Percentiles rank a stretch among this genome's conserved stretches.
Conservation (phyloP, 2,329 filamentous ascomycete species). For the Aureobasidium melanogenum region DNA sequence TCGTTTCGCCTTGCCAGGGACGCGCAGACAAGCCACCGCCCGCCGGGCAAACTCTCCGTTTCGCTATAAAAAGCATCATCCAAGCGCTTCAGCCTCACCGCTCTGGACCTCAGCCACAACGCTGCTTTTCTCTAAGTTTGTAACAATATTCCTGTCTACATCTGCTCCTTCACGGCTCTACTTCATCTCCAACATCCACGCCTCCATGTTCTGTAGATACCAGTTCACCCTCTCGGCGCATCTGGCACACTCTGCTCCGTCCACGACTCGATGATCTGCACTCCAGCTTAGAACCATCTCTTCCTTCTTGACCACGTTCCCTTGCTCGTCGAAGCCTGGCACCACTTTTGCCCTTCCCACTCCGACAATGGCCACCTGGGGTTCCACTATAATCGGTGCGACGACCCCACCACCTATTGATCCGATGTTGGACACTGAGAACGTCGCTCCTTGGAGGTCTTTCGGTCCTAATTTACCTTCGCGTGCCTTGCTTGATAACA, state of each 20-base stretch:
- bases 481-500: slow-evolving; percentile 63
- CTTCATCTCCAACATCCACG: slow-evolving; percentile 74
- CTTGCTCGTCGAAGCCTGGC: slow-evolving; percentile 60
- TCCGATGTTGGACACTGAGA: slow-evolving; percentile 94
- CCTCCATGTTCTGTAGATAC: slow-evolving; percentile 75
- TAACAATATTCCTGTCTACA: background rate
- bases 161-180: slow-evolving; percentile 27
- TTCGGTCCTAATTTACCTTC: slow-evolving; percentile 64
- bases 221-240: slow-evolving; percentile 73
- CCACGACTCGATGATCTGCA: slow-evolving; percentile 87
- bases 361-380: slow-evolving; percentile 85
- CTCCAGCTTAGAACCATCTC: slow-evolving; percentile 93
- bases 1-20: slow-evolving; percentile 5
- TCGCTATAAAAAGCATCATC: background rate
- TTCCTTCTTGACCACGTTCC: slow-evolving; percentile 61
- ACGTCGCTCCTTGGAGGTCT: slow-evolving; percentile 79
- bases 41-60: background rate
- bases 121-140: background rate
- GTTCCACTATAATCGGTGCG: slow-evolving; percentile 80
- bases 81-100: background rate
- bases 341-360: slow-evolving; percentile 72
- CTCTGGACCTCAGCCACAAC: background rate
- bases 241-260: slow-evolving; percentile 88
- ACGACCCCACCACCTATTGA: slow-evolving; percentile 90
- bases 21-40: slow-evolving; percentile 1